A percentile compares a stretch with the other conserved stretches of the same genome.
Conservation (phyloP, 2,329 filamentous ascomycete species). For the Chlorencoelia australis region DNA sequence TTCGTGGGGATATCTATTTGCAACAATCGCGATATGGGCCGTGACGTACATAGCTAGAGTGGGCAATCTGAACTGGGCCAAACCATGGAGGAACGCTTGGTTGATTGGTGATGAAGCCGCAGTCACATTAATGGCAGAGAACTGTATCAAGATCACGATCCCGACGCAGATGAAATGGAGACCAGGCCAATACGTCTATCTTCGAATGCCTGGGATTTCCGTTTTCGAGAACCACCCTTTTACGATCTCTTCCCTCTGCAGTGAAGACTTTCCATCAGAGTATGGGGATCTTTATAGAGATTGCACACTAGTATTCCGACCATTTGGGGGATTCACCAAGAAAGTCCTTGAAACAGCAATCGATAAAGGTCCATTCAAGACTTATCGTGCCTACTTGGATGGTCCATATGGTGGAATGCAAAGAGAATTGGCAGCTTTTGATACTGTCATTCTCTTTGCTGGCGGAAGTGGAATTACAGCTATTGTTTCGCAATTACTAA, state of each 20-base stretch:
- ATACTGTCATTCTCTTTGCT: slow-evolving; percentile 85
- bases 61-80: slow-evolving; percentile 84
- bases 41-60: slow-evolving; percentile 64
- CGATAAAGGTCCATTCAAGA: slow-evolving; percentile 80
- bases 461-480: slow-evolving; percentile 93
- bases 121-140: slow-evolving; percentile 80
- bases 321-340: slow-evolving; percentile 82
- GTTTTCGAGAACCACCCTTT: slow-evolving; percentile 91
- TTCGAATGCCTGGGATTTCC: slow-evolving; percentile 87
- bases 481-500: slow-evolving; percentile 79
- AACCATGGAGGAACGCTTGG: slow-evolving; percentile 69
- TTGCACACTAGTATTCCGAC: slow-evolving; percentile 83
- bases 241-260: slow-evolving; percentile 86
- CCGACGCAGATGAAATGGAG: slow-evolving; percentile 89
- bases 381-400: slow-evolving; percentile 85
- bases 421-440: slow-evolving; percentile 79
- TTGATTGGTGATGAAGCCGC: slow-evolving; percentile 86
- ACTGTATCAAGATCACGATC: slow-evolving; percentile 91
- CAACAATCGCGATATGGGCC: slow-evolving; percentile 69
- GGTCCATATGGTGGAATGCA: slow-evolving; percentile 94
- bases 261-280: slow-evolving; percentile 83
- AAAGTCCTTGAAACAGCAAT: slow-evolving; percentile 75
- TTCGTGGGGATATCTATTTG: slow-evolving; percentile 82
- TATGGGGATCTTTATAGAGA: slow-evolving; percentile 84
- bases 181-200: slow-evolving; percentile 88